Evolutionary conservation across 345 rosid species (phyloP).

Genomic region (Syzygium grande): DNA sequence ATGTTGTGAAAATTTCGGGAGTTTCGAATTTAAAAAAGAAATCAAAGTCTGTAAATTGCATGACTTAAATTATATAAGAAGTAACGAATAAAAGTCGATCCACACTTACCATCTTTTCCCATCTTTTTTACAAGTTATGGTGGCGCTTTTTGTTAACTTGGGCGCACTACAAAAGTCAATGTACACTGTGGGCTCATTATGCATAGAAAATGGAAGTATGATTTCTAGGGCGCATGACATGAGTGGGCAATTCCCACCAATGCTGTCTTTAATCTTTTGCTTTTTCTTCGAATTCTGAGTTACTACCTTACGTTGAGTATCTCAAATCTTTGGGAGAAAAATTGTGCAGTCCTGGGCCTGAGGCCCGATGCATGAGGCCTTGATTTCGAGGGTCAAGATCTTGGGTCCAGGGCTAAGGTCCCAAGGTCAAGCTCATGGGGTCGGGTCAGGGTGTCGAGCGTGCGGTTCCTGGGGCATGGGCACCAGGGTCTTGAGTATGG

Average conservation of each 20-base stretch:
- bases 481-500: not conserved
- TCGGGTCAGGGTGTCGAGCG: not conserved
- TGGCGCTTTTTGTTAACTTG: not conserved
- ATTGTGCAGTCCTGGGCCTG: not conserved
- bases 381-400: not conserved
- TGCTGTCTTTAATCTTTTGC: not conserved
- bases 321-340: not conserved
- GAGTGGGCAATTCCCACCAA: not conserved
- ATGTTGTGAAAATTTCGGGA: too few relatives aligned
- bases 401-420: not conserved
- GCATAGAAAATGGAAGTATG: not conserved
- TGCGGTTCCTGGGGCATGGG: not conserved
- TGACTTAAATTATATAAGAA: not conserved
- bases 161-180: not conserved
- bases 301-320: not conserved
- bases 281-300: not conserved
- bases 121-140: not conserved
- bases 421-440: not conserved
- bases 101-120: not conserved
- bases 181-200: not conserved
- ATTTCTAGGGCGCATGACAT: not conserved
- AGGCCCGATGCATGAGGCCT: not conserved
- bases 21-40: too few relatives aligned
- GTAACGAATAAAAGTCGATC: not conserved
- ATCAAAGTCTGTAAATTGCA: not conserved